Conservation (phyloP, 805 yeast species). For the Kurtzmaniella fragi region DNA sequence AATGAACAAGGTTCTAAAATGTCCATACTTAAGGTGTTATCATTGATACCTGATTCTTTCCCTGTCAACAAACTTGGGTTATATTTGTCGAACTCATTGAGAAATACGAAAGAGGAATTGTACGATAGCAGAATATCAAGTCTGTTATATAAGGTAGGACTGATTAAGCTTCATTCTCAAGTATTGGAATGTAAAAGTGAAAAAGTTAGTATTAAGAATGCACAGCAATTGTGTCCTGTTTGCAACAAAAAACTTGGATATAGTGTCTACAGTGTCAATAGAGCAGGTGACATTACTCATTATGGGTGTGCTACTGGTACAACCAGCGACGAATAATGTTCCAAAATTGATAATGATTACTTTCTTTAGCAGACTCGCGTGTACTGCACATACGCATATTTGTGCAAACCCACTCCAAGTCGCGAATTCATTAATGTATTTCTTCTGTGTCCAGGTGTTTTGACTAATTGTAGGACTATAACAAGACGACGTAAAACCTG, state of each 20-base stretch:
- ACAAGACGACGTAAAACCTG: neutral
- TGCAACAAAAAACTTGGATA: conserved; percentile 56
- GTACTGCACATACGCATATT: no score
- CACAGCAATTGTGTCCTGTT: conserved; percentile 45
- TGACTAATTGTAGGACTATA: conserved; percentile 19
- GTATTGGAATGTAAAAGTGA: conserved; percentile 34
- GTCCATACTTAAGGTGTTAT: conserved; percentile 41
- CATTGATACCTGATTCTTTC: conserved; percentile 47
- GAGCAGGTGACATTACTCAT: conserved; percentile 45
- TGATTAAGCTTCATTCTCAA: conserved; percentile 42
- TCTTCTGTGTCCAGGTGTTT: conserved; percentile 7
- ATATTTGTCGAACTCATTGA: conserved; percentile 43
- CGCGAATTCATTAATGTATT: neutral
- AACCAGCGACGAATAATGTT: no score
- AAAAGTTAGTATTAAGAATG: conserved; percentile 33
- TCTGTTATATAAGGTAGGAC: conserved; percentile 50
- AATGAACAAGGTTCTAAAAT: conserved; percentile 43
- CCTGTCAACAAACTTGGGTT: conserved; percentile 38
- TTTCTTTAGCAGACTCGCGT: no score
- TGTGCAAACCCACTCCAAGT: neutral
- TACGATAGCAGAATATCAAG: conserved; percentile 38
- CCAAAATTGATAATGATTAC: no score
- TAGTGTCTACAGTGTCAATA: conserved; percentile 47
- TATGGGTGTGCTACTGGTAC: conserved; percentile 42
- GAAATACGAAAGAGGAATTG: conserved; percentile 33